Percentiles rank a stretch among this genome's conserved stretches.
Evolutionary conservation across 78 protist genomes (phyloP).

Genomic region (Guillardia theta): DNA sequence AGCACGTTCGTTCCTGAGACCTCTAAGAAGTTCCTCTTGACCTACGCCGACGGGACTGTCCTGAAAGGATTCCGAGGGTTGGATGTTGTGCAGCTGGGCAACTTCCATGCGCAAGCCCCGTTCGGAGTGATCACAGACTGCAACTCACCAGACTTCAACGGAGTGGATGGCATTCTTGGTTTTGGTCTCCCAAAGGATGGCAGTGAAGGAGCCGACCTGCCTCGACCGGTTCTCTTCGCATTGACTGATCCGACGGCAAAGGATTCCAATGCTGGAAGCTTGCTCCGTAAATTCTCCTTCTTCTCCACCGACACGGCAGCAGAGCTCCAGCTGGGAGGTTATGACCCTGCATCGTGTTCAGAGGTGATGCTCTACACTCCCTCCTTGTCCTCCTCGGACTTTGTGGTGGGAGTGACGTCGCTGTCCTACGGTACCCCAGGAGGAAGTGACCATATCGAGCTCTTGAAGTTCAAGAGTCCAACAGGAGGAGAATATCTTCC

Average conservation of each 20-base stretch:
- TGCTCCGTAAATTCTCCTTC: conserved; percentile 14
- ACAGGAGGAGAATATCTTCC: background rate
- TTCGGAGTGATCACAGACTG: background rate
- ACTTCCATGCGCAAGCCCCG: background rate
- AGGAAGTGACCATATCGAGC: background rate
- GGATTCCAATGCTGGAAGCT: background rate
- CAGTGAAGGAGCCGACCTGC: background rate
- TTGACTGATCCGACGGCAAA: background rate
- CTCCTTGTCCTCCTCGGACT: background rate
- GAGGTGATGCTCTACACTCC: background rate
- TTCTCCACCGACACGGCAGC: conserved; percentile 12
- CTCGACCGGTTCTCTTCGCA: background rate
- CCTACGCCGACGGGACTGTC: background rate
- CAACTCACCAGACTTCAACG: background rate
- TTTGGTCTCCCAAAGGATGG: background rate
- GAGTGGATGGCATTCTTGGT: background rate
- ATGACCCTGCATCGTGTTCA: background rate
- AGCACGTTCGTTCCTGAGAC: background rate
- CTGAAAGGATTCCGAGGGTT: background rate
- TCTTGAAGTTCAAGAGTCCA: background rate
- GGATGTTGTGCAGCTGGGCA: background rate
- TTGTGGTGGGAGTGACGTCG: background rate
- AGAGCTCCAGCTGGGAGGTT: conserved; percentile 29
- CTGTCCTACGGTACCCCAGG: background rate
- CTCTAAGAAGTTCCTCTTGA: background rate